Evolutionary conservation across 2,329 filamentous ascomycete species (phyloP), one percentile per base, ranked within the genome.

Genomic region (Gaeumannomyces tritici): DNA sequence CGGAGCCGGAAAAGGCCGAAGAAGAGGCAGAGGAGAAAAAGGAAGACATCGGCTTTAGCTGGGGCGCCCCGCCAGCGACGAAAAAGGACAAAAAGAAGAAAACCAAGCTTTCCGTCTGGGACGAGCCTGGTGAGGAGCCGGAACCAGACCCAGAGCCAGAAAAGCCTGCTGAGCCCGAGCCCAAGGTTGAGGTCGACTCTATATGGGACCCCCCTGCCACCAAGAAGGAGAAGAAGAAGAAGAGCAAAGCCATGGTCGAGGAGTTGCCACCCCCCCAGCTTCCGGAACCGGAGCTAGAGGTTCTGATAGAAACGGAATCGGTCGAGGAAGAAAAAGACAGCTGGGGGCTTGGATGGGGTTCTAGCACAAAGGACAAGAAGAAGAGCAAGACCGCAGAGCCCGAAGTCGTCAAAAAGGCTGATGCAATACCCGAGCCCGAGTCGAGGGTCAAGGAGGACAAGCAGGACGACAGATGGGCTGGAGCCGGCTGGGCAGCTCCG

Each of bases 151-250:
- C 65, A 4, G 64, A 62, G 26, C 63, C 75, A 31, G 63, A 65
- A 31, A 72, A 73, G 75, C 21, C n/a, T 51, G 6, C n/a, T 51
- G 42, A 51, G 9, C 42, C 42, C 7, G 42, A 51, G 21, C 21
- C 21, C 42, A 51, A 51, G 42, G 21, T n/a, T 11, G 42, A 51
- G 31, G 72, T 75, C 59, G 73, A 77, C 26, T 82, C 79, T 65
- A 75, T 81, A n/a, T 83, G 82, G 82, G 74, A 73, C 66, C 65
- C 74, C 63, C 73, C 77, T 63, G 69, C 70, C 2, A 68, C 68
- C 11, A 74, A 73, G 42, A 51, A 51, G 24, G 42, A 51, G 66
- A 80, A 74, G 66, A 78, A 76, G 65, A 77, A 73, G 64, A 73
- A 75, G 29, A 42, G 59, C 65, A 75, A 70, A 62, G 70, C 69